Conservation (phyloP, 1,284 basidiomycete genomes). For the Puccinia coronata region DNA sequence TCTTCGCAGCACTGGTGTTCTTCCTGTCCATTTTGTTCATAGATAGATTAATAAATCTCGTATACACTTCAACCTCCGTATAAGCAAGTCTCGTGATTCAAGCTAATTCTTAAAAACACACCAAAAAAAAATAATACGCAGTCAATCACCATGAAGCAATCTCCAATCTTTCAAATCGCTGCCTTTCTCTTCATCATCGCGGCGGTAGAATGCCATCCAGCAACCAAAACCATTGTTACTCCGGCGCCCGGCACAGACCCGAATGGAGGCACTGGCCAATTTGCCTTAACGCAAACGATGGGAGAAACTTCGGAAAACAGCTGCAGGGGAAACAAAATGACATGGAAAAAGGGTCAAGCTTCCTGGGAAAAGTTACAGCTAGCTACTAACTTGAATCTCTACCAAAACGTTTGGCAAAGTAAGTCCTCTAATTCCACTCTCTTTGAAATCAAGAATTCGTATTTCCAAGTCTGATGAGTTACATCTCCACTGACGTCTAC, state of each 20-base stretch:
- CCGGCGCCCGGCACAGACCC: neutral
- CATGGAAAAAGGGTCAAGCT: neutral
- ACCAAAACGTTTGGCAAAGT: slow-evolving; percentile 19
- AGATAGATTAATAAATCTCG: too few species aligned
- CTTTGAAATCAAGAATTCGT: neutral
- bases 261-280: neutral
- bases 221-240: neutral
- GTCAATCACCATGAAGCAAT: slow-evolving; percentile 3
- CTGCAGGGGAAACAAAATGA: neutral
- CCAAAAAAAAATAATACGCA: too few species aligned
- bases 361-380: slow-evolving; percentile 1
- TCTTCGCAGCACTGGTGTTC: neutral
- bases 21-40: neutral
- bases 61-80: neutral
- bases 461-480: too few species aligned
- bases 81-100: slow-evolving; percentile 7
- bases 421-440: neutral
- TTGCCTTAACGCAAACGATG: neutral
- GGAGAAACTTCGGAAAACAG: neutral
- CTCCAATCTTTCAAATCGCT: neutral
- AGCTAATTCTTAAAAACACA: too few species aligned
- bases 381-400: neutral
- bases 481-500: too few species aligned
- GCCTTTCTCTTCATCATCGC: neutral
- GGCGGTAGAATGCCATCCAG: neutral